Conservation (phyloP, 306 rosid species). For the Vigna nakashimae region DNA sequence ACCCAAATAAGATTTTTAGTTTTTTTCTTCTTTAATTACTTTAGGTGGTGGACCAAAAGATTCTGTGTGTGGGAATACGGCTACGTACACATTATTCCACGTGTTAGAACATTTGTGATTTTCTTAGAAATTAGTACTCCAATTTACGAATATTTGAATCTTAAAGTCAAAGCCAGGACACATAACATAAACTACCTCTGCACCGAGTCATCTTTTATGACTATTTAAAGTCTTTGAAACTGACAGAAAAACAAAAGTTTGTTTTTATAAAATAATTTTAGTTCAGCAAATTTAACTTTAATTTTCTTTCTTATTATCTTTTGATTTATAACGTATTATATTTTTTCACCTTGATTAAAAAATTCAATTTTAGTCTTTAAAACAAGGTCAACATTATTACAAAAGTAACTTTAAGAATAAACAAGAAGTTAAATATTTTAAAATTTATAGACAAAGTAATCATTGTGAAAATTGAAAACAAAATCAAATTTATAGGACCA, state of each 20-base stretch:
- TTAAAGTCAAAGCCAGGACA: background rate
- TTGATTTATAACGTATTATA: no score
- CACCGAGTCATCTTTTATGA: no score
- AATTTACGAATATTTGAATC: background rate
- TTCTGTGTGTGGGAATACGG: background rate
- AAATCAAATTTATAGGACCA: background rate
- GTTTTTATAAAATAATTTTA: no score
- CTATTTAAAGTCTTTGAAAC: background rate
- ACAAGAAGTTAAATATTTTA: no score
- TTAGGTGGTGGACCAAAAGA: background rate
- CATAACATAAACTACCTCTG: no score
- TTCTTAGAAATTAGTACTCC: background rate
- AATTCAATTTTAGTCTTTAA: no score
- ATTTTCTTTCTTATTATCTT: no score
- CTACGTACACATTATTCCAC: background rate
- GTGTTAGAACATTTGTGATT: background rate
- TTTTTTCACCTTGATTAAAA: no score
- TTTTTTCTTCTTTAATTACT: background rate
- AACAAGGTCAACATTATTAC: no score
- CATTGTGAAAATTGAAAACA: background rate
- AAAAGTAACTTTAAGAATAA: background rate
- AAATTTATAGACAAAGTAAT: background rate
- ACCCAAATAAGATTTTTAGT: background rate
- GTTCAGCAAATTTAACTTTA: no score
- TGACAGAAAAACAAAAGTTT: background rate